A percentile compares a stretch with the other conserved stretches of the same genome.
Conservation (phyloP, 2,329 filamentous ascomycete species). For the Trichoderma sp. region DNA sequence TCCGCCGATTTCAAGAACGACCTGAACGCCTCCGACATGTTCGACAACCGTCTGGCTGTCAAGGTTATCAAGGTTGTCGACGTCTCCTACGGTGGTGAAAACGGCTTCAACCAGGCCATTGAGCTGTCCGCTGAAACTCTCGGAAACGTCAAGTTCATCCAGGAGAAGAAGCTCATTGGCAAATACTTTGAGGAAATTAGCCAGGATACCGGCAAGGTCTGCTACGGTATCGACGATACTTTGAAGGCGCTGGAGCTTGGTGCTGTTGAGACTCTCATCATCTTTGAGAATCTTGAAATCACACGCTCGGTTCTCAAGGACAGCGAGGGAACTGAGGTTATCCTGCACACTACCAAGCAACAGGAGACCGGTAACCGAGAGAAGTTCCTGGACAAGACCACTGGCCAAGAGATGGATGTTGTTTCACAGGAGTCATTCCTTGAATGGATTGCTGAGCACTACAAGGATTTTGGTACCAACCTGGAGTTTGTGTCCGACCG, state of each 20-base stretch:
- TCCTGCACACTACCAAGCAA: constrained; percentile 86
- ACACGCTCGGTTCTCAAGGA: constrained; percentile 89
- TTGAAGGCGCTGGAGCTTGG: constrained; percentile 95
- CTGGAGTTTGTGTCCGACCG: constrained; percentile 98
- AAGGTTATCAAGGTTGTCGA: constrained; percentile 99
- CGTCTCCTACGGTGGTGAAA: constrained; percentile 98
- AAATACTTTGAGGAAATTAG: constrained; percentile 99
- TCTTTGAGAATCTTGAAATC: constrained; percentile 96
- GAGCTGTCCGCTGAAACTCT: constrained; percentile 93
- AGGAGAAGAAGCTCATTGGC: constrained; percentile 99
- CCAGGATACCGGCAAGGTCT: constrained; percentile 94
- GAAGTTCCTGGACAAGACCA: constrained; percentile 92
- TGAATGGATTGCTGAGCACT: constrained; percentile 99
- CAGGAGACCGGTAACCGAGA: constrained; percentile 72
- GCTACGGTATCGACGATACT: constrained; percentile 97
- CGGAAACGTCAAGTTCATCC: constrained; percentile 99
- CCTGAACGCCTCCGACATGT: constrained; percentile 95
- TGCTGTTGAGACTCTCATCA: constrained; percentile 91
- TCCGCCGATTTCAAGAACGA: constrained; percentile 99
- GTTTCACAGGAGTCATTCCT: constrained; percentile 87
- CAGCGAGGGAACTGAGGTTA: constrained; percentile 69
- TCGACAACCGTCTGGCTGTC: constrained; percentile 84
- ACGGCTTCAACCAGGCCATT: constrained; percentile 99
- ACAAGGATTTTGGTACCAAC: constrained; percentile 94
- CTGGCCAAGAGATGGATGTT: constrained; percentile 96